phyloP scores from a whole-genome alignment of 164 flowering plant species.

The Kalanchoe fedtschenkoi region DNA sequence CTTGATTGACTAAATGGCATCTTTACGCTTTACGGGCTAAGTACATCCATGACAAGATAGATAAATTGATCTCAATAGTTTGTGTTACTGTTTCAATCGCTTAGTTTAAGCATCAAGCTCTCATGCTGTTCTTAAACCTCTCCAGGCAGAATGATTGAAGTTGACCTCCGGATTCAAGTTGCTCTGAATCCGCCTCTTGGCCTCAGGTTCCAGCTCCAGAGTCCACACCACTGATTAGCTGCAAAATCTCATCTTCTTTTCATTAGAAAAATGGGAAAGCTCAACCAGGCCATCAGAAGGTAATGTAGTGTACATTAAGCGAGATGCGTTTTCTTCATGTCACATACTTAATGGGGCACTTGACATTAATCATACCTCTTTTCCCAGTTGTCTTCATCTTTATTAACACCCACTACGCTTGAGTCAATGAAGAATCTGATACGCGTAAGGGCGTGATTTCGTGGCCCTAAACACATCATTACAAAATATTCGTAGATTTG shows the following conservation, averaged over 20 bases:
- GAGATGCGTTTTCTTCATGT: not conserved
- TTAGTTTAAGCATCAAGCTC: not conserved
- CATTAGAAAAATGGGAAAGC: not conserved
- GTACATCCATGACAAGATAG: not conserved
- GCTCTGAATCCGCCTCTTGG: no score
- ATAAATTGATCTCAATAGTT: not conserved
- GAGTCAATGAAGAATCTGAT: conserved; percentile 1
- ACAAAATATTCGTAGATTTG: not conserved
- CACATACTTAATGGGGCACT: not conserved
- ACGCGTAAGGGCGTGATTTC: not conserved
- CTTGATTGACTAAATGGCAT: not conserved
- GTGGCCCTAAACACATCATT: not conserved
- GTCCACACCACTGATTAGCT: no score
- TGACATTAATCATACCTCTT: conserved; percentile 2
- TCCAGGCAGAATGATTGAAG: not conserved
- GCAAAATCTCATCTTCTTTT: no score
- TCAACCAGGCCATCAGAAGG: not conserved
- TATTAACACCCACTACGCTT: not conserved
- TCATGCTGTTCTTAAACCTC: not conserved
- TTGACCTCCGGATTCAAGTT: no score
- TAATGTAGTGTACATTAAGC: not conserved
- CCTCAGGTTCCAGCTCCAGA: no score
- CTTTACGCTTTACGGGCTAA: not conserved
- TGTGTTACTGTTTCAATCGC: not conserved
- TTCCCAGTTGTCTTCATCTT: not conserved